Evolutionary conservation across 441 rosid genomes (phyloP), one percentile per base, ranked within the genome.

Genomic region (Omphalea diandra): DNA sequence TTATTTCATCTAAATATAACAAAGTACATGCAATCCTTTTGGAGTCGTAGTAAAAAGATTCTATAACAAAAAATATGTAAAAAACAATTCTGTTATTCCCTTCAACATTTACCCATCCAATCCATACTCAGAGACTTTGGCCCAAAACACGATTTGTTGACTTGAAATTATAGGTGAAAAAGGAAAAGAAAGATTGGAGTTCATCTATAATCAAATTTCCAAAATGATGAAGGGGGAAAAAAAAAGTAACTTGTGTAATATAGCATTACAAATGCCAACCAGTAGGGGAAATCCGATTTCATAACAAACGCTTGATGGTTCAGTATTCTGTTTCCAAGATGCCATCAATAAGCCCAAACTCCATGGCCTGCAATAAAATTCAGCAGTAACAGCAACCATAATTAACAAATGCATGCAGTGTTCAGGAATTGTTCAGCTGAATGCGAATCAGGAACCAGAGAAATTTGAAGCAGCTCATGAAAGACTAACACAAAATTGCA

Each of bases 351-450:
- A 31, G 61, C 3, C 94, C 97, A 31, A 88, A 90, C 69, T 94
- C 96, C 87, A 94, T 82, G 10, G 97, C 96, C 98, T 94, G 86
- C 84, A 75, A 76, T 8, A 68, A 26, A 66, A 40, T 43, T 29
- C 12, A 49, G 57, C 56, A 65, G 26, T 15, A 10, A 54, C 58
- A 26, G 43, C 64, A 14, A n/a, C 22, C 29, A 53, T 1, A 5
- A 26, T 58, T 57, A 33, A 7, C 35, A 31, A 22, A 5, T 20
- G 43, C 35, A 56, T 2, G 11, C 33, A 5, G 20, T 17, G 17
- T 47, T 22, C 10, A 20, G 24, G 27, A 49, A 59, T 38, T 26
- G 31, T n/a, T 38, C 7, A 12, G 68, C 63, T 1, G 8, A 50
- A 40, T 36, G 5, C 7, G 5, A 20, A 55, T n/a, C 31, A 18